These are phyloP conservation scores for Ascochyta pisi DNA, from an alignment of 2,329 filamentous ascomycete genomes.

Conservation along the genomic window DNA sequence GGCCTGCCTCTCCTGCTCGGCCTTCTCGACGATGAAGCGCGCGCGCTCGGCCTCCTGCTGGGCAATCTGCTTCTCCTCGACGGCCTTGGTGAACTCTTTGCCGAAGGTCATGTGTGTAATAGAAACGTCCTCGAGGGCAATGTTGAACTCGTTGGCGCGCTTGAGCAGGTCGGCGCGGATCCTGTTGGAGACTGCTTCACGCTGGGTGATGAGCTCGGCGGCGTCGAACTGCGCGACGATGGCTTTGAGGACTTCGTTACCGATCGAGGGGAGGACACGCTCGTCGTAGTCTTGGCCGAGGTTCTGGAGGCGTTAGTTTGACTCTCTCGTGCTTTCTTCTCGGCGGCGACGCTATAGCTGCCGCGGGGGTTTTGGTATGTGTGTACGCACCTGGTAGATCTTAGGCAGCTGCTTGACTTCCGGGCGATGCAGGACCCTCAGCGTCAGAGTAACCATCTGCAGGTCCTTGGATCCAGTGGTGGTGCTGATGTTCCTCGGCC, in stretches of 20 bases:
- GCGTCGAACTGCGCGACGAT: slow-evolving; percentile 63
- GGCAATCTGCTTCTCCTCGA: slow-evolving; percentile 99
- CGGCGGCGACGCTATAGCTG: background rate
- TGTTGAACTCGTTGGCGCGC: slow-evolving; percentile 97
- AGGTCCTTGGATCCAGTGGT: slow-evolving; percentile 98
- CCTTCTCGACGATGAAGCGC: slow-evolving; percentile 97
- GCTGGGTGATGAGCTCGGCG: slow-evolving; percentile 85
- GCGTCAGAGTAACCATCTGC: slow-evolving; percentile 99
- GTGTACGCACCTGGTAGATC: slow-evolving; percentile 86
- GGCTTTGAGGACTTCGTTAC: slow-evolving; percentile 63
- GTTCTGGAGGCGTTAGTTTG: slow-evolving; percentile 64
- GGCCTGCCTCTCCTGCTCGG: slow-evolving; percentile 97
- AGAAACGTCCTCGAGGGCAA: slow-evolving; percentile 96
- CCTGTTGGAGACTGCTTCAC: slow-evolving; percentile 93
- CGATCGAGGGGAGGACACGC: slow-evolving; percentile 61
- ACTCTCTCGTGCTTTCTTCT: too few relatives aligned
- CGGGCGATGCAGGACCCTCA: slow-evolving; percentile 92
- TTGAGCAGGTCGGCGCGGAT: slow-evolving; percentile 92
- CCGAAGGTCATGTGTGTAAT: slow-evolving; percentile 99
- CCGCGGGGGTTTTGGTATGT: background rate
- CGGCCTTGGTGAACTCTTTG: slow-evolving; percentile 96
- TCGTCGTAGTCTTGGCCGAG: slow-evolving; percentile 97
- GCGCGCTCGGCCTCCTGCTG: slow-evolving; percentile 98
- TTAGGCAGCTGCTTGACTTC: slow-evolving; percentile 92
- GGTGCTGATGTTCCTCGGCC: slow-evolving; percentile 95